Evolutionary conservation across 257 asterid genomes (phyloP).

Genomic region (Fraxinus cuspidata): DNA sequence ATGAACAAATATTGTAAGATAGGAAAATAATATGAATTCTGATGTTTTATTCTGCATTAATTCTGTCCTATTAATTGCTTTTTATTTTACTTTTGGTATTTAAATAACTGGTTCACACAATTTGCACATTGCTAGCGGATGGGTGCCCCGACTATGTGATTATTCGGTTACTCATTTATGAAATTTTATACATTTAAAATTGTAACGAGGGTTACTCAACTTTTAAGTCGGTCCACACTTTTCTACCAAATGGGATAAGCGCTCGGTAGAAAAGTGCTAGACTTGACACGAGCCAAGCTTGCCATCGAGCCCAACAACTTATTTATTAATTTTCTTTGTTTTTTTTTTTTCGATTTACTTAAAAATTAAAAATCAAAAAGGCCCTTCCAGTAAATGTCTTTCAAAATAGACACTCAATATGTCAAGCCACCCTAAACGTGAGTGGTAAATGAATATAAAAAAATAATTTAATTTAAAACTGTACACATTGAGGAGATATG

Average conservation of each 20-base stretch:
- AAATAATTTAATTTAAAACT: too few species aligned
- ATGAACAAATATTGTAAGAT: constrained; percentile 20
- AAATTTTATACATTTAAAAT: too few species aligned
- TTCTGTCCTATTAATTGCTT: constrained; percentile 30
- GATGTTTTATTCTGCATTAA: neutral
- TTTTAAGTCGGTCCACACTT: neutral
- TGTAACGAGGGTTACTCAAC: too few species aligned
- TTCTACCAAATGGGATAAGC: neutral
- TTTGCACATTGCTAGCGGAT: neutral
- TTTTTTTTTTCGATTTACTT: neutral
- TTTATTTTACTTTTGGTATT: neutral
- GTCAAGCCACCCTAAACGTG: too few species aligned
- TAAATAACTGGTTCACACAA: constrained; percentile 38
- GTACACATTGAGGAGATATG: too few species aligned
- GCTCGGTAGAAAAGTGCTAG: too few species aligned
- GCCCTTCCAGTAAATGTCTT: too few species aligned
- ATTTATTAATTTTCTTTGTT: neutral
- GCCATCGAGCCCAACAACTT: neutral
- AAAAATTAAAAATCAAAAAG: too few species aligned
- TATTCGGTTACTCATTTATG: too few species aligned
- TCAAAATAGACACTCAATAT: too few species aligned
- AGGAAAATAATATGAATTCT: constrained; percentile 1
- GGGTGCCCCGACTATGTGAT: neutral
- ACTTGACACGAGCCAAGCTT: neutral
- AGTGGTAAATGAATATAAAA: too few species aligned